phyloP scores from a whole-genome alignment of 2,329 filamentous ascomycete genomes.

The Penicillium concentricum region DNA sequence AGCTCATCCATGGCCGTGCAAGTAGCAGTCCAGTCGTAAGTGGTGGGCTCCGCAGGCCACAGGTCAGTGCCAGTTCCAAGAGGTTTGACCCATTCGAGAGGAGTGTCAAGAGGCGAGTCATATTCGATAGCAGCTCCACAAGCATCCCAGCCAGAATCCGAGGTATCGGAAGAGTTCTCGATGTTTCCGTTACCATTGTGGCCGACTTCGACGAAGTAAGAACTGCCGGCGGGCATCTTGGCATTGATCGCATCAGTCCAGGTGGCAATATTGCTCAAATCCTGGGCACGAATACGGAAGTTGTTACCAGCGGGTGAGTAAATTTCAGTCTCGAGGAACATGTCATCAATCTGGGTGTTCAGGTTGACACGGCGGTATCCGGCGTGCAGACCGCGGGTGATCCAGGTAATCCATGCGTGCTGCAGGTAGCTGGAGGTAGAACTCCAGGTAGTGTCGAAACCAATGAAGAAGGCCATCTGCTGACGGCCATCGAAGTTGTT shows the following conservation, averaged over 20 bases:
- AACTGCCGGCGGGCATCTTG: conserved; percentile 53
- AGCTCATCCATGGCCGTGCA: conserved; percentile 54
- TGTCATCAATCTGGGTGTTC: conserved; percentile 61
- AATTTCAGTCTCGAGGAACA: conserved; percentile 56
- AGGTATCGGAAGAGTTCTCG: conserved; percentile 32
- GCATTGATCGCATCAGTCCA: conserved; percentile 44
- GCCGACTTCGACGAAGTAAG: conserved; percentile 54
- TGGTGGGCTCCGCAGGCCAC: conserved; percentile 48
- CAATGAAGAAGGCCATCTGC: conserved; percentile 63
- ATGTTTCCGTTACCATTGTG: conserved; percentile 59
- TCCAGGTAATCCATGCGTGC: conserved; percentile 63
- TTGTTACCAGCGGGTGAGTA: conserved; percentile 49
- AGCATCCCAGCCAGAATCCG: conserved; percentile 15
- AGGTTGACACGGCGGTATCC: conserved; percentile 58
- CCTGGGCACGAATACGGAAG: conserved; percentile 52
- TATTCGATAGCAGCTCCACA: conserved; percentile 49
- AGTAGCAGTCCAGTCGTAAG: conserved; percentile 50
- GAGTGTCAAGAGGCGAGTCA: conserved; percentile 45
- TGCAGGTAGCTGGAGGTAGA: conserved; percentile 58
- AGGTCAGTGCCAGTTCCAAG: conserved; percentile 51
- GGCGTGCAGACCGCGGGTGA: conserved; percentile 57
- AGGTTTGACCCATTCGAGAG: conserved; percentile 52
- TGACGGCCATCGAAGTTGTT: conserved; percentile 58
- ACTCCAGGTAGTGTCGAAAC: conserved; percentile 54
- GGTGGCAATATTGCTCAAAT: conserved; percentile 48